phyloP scores from a whole-genome alignment of 139 green algal genomes.

The Choricystis sp. region DNA sequence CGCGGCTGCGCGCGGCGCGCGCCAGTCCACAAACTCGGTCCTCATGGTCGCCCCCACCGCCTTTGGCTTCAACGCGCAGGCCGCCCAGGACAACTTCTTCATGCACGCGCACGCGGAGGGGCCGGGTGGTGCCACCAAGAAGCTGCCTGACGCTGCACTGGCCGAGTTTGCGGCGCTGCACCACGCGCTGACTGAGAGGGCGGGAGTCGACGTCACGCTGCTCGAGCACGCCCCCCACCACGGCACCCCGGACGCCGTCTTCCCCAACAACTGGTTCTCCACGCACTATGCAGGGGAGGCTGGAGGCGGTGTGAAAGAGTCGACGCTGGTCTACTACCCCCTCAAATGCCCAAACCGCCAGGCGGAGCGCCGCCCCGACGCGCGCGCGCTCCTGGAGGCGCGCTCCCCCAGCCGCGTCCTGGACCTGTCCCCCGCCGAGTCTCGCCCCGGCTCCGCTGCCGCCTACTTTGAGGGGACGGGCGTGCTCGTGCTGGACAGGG shows the following conservation, averaged over 20 bases:
- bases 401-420: slow-evolving; percentile 39
- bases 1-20: background rate
- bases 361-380: slow-evolving; percentile 58
- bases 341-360: slow-evolving; percentile 80
- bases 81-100: slow-evolving; percentile 80
- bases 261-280: slow-evolving; percentile 96
- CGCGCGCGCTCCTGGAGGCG: slow-evolving; percentile 34
- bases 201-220: slow-evolving; percentile 26
- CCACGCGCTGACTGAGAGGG: slow-evolving; percentile 57
- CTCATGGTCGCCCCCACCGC: slow-evolving; percentile 89
- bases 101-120: slow-evolving; percentile 45
- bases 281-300: slow-evolving; percentile 36
- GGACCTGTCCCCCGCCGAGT: slow-evolving; percentile 46
- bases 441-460: too few relatives aligned
- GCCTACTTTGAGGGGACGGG: slow-evolving; percentile 78
- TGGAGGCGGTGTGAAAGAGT: slow-evolving; percentile 21
- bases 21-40: slow-evolving; percentile 70
- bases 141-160: slow-evolving; percentile 35
- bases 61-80: slow-evolving; percentile 88
- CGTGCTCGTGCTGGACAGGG: slow-evolving; percentile 74
- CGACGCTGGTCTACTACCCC: slow-evolving; percentile 77
- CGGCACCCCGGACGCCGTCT: slow-evolving; percentile 81
- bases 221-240: slow-evolving; percentile 55
- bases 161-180: slow-evolving; percentile 62
- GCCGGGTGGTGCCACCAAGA: slow-evolving; percentile 8